Conservation (phyloP, 129 eudicot species). For the Logfia minima region DNA sequence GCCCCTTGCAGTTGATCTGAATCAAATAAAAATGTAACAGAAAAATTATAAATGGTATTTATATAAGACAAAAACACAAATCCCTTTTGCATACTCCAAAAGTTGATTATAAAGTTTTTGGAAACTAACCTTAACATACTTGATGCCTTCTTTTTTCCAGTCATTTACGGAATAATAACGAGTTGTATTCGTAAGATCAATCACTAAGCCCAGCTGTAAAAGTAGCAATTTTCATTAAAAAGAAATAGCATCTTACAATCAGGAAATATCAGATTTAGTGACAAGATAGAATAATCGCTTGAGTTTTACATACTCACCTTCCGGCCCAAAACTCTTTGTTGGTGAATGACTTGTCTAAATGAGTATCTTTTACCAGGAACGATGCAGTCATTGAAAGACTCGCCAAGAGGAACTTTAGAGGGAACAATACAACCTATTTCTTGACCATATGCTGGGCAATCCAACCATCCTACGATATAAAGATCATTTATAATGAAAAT, state of each 20-base stretch:
- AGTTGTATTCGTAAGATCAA: constrained; percentile 93
- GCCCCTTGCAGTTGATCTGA: constrained; percentile 95
- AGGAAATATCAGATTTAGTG: no score
- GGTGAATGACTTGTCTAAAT: constrained; percentile 89
- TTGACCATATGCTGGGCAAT: constrained; percentile 83
- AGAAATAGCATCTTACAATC: neutral
- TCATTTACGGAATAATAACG: constrained; percentile 77
- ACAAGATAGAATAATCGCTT: neutral
- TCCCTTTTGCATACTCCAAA: constrained; percentile 18
- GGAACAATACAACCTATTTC: constrained; percentile 80
- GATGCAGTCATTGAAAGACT: constrained; percentile 71
- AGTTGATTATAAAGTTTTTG: constrained; percentile 1
- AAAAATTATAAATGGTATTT: constrained; percentile 4
- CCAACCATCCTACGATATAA: constrained; percentile 82
- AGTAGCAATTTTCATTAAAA: constrained; percentile 7
- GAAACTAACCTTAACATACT: constrained; percentile 87
- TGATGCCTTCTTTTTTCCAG: constrained; percentile 87
- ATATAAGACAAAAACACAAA: constrained; percentile 5
- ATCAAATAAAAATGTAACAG: neutral
- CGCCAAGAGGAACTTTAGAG: constrained; percentile 96
- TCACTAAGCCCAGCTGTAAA: constrained; percentile 89
- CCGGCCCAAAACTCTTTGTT: constrained; percentile 74
- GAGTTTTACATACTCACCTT: constrained; percentile 48
- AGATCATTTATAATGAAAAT: neutral
- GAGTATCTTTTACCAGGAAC: constrained; percentile 97